Base-by-base conservation (phyloP, 345 rosid genomes). In the Isatis tinctoria region DNA sequence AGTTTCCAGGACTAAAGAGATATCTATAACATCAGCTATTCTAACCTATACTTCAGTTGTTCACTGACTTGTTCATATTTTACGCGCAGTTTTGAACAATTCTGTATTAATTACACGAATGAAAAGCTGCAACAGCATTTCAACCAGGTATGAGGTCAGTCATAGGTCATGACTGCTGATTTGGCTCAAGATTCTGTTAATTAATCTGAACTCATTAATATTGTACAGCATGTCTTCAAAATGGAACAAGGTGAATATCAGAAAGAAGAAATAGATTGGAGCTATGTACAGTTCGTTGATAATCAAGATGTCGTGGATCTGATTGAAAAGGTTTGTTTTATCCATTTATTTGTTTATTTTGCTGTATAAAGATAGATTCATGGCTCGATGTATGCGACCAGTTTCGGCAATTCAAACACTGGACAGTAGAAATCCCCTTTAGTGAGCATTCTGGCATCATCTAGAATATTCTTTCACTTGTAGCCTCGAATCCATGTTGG, bases 91-190 rank as follows among this genome's bases (percentile, higher is more conserved):
- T 94, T 91, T 80, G 97, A 93, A 75, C 96, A 93, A 79, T 87
- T 93, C 16, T 93, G 98, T 79, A 93, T 93, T 45, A 94, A 94
- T 76, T 88, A 76, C 80, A 91, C 98, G 18, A 94, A 94, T 63
- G 97, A 94, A 74, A 94, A 89, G 86, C 79, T 94, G 78, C 98
- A 94, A 71, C 98, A 94, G 65, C 97, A 94, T 88, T 94, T 94
- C 90, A 94, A 91, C 87, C 96, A 91, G 96, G 98, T 91, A 91
- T 60, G 84, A 83, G 82, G 86, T 83, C 79, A 83, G 82, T 80
- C 74, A 63, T 77, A 74, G 81, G 78, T 78, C 54, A 75, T 60
- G 60, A 44, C 51, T 73, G 56, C 48, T 39, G 37, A 70, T 65
- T 72, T 62, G 48, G 64, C 58, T 78, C 30, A 41, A 10, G 37